Evolutionary conservation across 2,329 filamentous ascomycete species (phyloP).

Genomic region (Eutypella sp.): DNA sequence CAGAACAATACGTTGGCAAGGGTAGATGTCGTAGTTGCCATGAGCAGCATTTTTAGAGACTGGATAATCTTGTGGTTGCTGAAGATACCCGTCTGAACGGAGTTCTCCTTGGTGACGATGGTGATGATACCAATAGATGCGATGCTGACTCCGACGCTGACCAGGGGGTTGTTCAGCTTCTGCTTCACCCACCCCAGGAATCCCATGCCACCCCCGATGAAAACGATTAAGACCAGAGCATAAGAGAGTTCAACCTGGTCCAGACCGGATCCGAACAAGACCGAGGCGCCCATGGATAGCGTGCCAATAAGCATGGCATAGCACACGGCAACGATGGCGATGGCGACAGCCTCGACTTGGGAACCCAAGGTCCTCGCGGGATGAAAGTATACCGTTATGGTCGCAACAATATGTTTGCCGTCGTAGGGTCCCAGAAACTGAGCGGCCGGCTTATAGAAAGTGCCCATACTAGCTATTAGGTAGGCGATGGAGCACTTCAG

Average conservation of each 20-base stretch:
- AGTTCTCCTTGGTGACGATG: conserved; percentile 84
- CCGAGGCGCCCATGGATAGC: conserved; percentile 82
- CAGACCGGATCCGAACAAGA: conserved; percentile 66
- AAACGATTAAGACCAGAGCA: conserved; percentile 72
- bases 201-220: conserved; percentile 80
- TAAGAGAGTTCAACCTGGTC: conserved; percentile 69
- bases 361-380: conserved; percentile 80
- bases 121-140: conserved; percentile 86
- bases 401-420: conserved; percentile 90
- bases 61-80: conserved; percentile 77
- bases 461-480: conserved; percentile 77
- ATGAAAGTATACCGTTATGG: conserved; percentile 92
- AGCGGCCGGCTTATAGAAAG: conserved; percentile 71
- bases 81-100: conserved; percentile 76
- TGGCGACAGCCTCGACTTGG: conserved; percentile 79
- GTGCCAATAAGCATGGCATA: conserved; percentile 75
- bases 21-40: conserved; percentile 69
- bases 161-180: conserved; percentile 68
- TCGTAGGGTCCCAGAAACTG: conserved; percentile 75
- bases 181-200: conserved; percentile 88
- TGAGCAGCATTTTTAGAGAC: conserved; percentile 76
- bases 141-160: conserved; percentile 80
- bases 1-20: conserved; percentile 72
- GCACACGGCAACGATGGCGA: conserved; percentile 71
- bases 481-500: conserved; percentile 92